Conservation (phyloP, 2,329 filamentous ascomycete genomes). For the Fusarium drepaniforme region DNA sequence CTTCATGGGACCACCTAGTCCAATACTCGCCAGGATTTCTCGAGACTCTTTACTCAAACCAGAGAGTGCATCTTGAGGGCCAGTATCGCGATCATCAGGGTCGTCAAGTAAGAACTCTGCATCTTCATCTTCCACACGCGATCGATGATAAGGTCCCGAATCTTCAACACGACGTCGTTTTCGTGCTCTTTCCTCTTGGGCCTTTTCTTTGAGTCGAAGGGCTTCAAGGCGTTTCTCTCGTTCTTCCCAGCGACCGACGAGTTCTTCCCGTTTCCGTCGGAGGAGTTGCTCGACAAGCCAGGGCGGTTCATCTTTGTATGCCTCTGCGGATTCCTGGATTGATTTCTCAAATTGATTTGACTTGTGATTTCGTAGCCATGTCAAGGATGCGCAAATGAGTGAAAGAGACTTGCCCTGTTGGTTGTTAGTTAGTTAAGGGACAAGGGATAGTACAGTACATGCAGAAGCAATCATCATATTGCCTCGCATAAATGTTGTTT, state of each 20-base stretch:
- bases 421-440: conserved; percentile 24
- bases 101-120: conserved; percentile 82
- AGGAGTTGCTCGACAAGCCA: conserved; percentile 88
- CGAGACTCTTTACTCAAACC: conserved; percentile 81
- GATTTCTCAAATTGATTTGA: conserved; percentile 66
- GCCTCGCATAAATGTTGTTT: no score
- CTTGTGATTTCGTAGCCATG: conserved; percentile 91
- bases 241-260: conserved; percentile 76
- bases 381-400: conserved; percentile 88
- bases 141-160: conserved; percentile 25
- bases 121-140: conserved; percentile 64
- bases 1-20: conserved; percentile 54
- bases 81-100: conserved; percentile 62
- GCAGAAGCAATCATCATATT: neutral
- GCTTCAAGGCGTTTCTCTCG: conserved; percentile 78
- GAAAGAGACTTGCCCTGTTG: conserved; percentile 89
- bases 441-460: neutral
- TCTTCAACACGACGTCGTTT: conserved; percentile 61
- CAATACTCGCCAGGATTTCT: conserved; percentile 77
- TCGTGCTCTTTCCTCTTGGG: conserved; percentile 62
- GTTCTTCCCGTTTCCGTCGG: conserved; percentile 74
- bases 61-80: conserved; percentile 56
- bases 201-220: conserved; percentile 73
- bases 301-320: conserved; percentile 77
- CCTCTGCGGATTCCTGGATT: conserved; percentile 57